Base-by-base conservation (phyloP, 139 green algal species). In the Chlorella vulgaris region DNA sequence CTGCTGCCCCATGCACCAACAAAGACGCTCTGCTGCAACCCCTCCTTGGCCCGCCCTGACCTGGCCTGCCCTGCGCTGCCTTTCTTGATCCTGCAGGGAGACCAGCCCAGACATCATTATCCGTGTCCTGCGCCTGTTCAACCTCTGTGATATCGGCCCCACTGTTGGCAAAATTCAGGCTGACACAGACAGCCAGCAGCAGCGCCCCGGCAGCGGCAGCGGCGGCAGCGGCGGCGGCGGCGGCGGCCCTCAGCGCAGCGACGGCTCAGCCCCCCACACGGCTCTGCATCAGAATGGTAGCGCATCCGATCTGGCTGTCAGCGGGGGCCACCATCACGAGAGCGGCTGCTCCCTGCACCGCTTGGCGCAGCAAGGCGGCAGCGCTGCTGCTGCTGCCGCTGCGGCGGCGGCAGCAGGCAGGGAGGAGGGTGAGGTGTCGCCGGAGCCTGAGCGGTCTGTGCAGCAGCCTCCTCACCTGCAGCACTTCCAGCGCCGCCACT, bases 81-180 rank as follows among this genome's bases (percentile, higher is more conserved):
- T 43, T 39, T 35, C 55, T 47, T n/a, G n/a, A n/a, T 24, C 5
- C 73, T 51, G 51, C 39, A 83, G 78, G 39, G 75, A 87, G 22
- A 75, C 68, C 39, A 21, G 29, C 21, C 40, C 47, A 1, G 42
- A 43, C 5, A 76, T 60, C 50, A 69, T 88, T n/a, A 53, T 84
- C 19, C 62, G 71, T 24, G 43, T 90, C 65, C 88, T 97, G 66
- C 92, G 94, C 50, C 88, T 98, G 80, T 98, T 98, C 90, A 98
- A 98, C 88, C 85, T 98, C 21, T 97, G 93, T 75, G 94, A 98
- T 84, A 90, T 97, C 28, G 90, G 84, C 19, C 80, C 86, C 77
- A 80, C 84, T 28, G 66, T 81, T 19, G 60, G 68, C 40, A 78
- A 76, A 53, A 74, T 78, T 42, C 43, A 69, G 13, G 50, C 61